phyloP scores from a whole-genome alignment of 805 yeast species.

The Suhomyces xylopsoci region DNA sequence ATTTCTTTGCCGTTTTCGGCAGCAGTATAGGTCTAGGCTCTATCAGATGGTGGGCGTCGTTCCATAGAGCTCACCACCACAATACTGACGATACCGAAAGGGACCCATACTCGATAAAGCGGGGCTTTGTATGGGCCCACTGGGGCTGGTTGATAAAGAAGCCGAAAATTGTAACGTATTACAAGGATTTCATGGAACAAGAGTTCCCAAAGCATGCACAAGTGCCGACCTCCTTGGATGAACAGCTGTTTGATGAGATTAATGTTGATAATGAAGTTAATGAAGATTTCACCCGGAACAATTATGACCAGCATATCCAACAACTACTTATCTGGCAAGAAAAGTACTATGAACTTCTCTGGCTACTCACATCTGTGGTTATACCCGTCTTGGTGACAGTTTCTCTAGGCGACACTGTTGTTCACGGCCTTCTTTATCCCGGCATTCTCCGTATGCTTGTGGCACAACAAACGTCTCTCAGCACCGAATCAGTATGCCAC shows the following conservation, averaged over 20 bases:
- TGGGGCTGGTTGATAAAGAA: constrained; percentile 81
- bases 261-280: too few species aligned
- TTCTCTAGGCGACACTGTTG: constrained; percentile 24
- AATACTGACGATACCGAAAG: constrained; percentile 77
- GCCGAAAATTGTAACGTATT: constrained; percentile 42
- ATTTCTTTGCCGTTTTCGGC: constrained; percentile 58
- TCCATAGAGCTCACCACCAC: constrained; percentile 89
- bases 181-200: constrained; percentile 33
- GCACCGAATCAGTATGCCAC: constrained; percentile 84
- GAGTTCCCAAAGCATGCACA: constrained; percentile 27
- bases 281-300: too few species aligned
- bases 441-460: constrained; percentile 69
- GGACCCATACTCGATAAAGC: constrained; percentile 83
- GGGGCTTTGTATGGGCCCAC: constrained; percentile 80
- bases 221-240: background rate
- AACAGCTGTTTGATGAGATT: too few species aligned
- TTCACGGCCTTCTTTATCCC: constrained; percentile 54
- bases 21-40: constrained; percentile 75
- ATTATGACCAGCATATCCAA: constrained; percentile 16
- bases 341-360: constrained; percentile 21
- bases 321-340: constrained; percentile 37
- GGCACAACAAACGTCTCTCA: constrained; percentile 77
- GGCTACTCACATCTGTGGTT: constrained; percentile 27
- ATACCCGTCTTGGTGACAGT: constrained; percentile 28
- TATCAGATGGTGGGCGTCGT: constrained; percentile 72